These are phyloP conservation scores for Naganishia friedmannii DNA, from an alignment of 768 basidiomycete species.

Conservation along the genomic window DNA sequence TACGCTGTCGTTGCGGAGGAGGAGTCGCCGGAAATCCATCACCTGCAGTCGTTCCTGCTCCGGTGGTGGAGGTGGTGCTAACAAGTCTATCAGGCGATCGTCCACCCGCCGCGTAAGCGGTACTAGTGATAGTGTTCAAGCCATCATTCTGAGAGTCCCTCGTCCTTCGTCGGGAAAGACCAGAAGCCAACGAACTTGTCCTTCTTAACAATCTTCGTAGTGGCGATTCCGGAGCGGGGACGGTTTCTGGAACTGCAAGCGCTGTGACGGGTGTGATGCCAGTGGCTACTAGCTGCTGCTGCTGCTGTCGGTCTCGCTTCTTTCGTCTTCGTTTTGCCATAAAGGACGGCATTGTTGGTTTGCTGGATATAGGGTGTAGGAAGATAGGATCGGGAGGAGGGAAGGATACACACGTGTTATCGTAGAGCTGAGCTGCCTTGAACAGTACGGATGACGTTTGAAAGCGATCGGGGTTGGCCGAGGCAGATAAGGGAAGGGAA, in stretches of 20 bases:
- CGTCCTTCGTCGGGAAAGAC: neutral
- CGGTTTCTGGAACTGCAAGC: neutral
- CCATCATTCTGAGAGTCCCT: neutral
- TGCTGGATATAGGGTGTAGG: neutral
- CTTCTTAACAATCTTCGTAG: neutral
- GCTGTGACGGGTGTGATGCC: neutral
- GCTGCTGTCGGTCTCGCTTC: neutral
- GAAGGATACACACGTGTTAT: neutral
- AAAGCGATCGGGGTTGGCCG: too few relatives aligned
- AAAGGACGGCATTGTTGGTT: neutral
- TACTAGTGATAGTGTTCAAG: neutral
- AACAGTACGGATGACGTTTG: too few relatives aligned
- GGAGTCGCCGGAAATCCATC: neutral
- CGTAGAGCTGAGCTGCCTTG: neutral
- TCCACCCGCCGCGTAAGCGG: neutral
- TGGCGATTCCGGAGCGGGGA: constrained; percentile 11
- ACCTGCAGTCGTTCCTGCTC: neutral
- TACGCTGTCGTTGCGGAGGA: neutral
- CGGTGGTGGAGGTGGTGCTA: too few relatives aligned
- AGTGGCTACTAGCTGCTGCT: too few relatives aligned
- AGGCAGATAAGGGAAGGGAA: too few relatives aligned
- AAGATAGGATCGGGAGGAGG: neutral
- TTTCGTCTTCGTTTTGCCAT: neutral
- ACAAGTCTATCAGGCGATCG: neutral
- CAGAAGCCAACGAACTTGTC: neutral